These are phyloP conservation scores for Skeletonema grethae DNA, from an alignment of 108 stramenopile genomes.

Conservation along the genomic window DNA sequence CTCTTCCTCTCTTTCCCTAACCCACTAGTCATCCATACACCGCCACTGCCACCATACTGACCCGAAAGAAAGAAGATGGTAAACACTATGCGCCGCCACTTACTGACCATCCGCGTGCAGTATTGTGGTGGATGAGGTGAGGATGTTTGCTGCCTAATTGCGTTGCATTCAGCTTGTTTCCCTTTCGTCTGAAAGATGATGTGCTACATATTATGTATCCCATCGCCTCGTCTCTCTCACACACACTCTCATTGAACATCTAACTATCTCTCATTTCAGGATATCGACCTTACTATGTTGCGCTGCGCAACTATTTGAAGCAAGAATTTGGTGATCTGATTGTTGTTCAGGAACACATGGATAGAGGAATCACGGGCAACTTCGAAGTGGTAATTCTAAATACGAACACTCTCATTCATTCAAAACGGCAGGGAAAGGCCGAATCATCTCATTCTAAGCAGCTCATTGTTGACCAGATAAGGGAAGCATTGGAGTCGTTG, in stretches of 20 bases:
- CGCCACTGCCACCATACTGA: no score
- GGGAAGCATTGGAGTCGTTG: constrained; percentile 36
- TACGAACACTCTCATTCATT: constrained; percentile 54
- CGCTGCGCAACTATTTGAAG: constrained; percentile 34
- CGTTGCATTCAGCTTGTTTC: no score
- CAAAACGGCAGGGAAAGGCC: constrained; percentile 44
- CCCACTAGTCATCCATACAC: no score
- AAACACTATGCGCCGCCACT: constrained; percentile 3
- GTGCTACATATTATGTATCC: background rate
- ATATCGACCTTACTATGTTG: constrained; percentile 24
- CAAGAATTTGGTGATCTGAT: constrained; percentile 40
- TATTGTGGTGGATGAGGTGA: constrained; percentile 50
- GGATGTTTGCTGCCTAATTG: no score
- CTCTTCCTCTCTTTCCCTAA: no score
- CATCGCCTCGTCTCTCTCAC: background rate
- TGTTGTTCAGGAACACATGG: constrained; percentile 39
- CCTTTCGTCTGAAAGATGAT: no score
- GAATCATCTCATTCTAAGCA: constrained; percentile 21
- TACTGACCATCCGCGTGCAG: constrained; percentile 31
- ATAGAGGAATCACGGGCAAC: constrained; percentile 53
- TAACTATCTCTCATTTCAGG: background rate
- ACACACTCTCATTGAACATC: background rate
- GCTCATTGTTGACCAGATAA: constrained; percentile 46
- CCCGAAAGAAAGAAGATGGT: background rate
- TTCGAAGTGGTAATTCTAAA: constrained; percentile 55